These are phyloP conservation scores for Nitzschia sp. DNA, from an alignment of 108 stramenopile genomes.

Conservation along the genomic window DNA sequence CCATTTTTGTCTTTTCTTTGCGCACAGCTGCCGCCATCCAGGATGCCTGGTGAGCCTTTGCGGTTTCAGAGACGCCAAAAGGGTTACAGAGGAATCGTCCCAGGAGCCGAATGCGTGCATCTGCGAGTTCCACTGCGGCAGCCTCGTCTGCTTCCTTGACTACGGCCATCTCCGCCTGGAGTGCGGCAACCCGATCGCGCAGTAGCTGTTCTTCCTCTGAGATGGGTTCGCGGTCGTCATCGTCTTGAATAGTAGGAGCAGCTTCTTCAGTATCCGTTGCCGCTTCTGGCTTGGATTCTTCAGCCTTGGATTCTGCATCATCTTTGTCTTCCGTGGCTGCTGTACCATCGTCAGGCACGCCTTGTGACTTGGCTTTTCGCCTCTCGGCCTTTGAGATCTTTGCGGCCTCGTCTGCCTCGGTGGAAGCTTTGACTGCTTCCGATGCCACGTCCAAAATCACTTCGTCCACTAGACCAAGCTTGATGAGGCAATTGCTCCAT, in stretches of 20 bases:
- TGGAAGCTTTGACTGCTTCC: slow-evolving; percentile 36
- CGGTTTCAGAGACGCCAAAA: slow-evolving; percentile 43
- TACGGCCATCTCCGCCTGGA: slow-evolving; percentile 36
- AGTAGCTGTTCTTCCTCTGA: slow-evolving; percentile 55
- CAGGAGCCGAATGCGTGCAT: slow-evolving; percentile 52
- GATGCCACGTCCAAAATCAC: slow-evolving; percentile 60
- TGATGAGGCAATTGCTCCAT: slow-evolving; percentile 71
- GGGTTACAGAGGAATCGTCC: slow-evolving; percentile 75
- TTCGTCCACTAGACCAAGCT: slow-evolving; percentile 80
- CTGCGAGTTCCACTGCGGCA: slow-evolving; percentile 51
- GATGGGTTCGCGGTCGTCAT: slow-evolving; percentile 37
- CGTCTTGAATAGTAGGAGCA: slow-evolving; percentile 3
- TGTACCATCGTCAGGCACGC: slow-evolving; percentile 5
- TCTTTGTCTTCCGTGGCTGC: slow-evolving; percentile 32
- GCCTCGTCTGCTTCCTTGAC: slow-evolving; percentile 44
- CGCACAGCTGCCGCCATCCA: slow-evolving; percentile 73
- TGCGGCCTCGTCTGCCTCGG: slow-evolving; percentile 35
- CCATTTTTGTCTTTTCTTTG: slow-evolving; percentile 82
- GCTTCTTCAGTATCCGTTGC: slow-evolving; percentile 6
- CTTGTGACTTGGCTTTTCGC: slow-evolving; percentile 39
- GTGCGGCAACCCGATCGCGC: slow-evolving; percentile 36
- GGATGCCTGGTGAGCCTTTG: slow-evolving; percentile 46
- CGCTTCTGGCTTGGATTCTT: slow-evolving; percentile 9
- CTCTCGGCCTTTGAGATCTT: slow-evolving; percentile 44
- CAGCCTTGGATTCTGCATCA: neutral